Evolutionary conservation across 306 rosid genomes (phyloP).

Genomic region (Luffa aegyptiaca): DNA sequence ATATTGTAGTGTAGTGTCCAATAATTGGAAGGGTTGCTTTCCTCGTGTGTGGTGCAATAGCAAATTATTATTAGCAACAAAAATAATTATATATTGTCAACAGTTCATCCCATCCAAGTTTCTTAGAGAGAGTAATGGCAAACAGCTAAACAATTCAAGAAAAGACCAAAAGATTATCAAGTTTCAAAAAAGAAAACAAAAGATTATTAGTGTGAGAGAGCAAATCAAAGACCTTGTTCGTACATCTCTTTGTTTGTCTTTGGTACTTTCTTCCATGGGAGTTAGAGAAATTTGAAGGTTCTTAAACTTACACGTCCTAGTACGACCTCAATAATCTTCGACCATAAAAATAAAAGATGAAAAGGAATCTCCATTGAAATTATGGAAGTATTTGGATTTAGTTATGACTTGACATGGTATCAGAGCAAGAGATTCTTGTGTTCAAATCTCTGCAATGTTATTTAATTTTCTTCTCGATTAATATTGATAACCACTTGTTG

Average conservation of each 20-base stretch:
- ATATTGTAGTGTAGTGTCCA: not conserved
- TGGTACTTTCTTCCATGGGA: not conserved
- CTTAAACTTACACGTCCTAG: too few relatives aligned
- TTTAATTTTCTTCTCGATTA: too few relatives aligned
- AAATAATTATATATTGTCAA: not conserved
- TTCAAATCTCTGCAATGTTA: too few relatives aligned
- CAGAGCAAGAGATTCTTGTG: too few relatives aligned
- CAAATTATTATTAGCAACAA: not conserved
- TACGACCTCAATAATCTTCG: too few relatives aligned
- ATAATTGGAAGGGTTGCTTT: not conserved
- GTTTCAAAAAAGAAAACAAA: not conserved
- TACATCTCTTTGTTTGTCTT: constrained; percentile 10
- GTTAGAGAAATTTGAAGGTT: not conserved
- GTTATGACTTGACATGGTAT: too few relatives aligned
- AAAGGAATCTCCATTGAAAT: too few relatives aligned
- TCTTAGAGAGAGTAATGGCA: not conserved
- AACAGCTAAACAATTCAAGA: not conserved
- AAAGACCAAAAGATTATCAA: not conserved
- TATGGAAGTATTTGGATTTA: too few relatives aligned
- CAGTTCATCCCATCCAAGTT: not conserved
- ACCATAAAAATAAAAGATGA: too few relatives aligned
- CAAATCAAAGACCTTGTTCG: not conserved
- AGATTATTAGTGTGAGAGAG: not conserved
- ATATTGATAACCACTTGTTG: too few relatives aligned
- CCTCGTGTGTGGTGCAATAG: not conserved